Conservation (phyloP, 257 asterid species). For the Scutellaria minor region DNA sequence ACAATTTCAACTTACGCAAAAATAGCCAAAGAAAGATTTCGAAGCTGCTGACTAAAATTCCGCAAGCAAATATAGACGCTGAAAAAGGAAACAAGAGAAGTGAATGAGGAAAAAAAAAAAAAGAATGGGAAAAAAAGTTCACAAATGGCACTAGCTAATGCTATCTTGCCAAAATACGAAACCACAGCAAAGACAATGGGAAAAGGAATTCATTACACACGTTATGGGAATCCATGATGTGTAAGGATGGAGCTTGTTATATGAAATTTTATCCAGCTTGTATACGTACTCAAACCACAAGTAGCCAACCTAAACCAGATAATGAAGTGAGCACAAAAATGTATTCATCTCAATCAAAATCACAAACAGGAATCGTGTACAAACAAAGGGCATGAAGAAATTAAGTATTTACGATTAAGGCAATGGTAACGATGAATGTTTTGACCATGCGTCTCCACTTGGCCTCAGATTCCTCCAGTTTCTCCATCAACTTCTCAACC, state of each 20-base stretch:
- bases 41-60: slow-evolving; percentile 80
- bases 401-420: slow-evolving; percentile 51
- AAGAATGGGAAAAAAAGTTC: neutral
- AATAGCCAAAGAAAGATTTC: slow-evolving; percentile 75
- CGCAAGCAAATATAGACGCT: slow-evolving; percentile 81
- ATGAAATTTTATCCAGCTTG: slow-evolving; percentile 79
- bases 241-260: slow-evolving; percentile 91
- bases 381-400: slow-evolving; percentile 5
- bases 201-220: slow-evolving; percentile 44
- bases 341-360: slow-evolving; percentile 14
- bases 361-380: slow-evolving; percentile 1
- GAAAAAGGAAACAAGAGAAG: slow-evolving; percentile 33
- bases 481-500: slow-evolving; percentile 94
- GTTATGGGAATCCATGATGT: slow-evolving; percentile 96
- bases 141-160: slow-evolving; percentile 6
- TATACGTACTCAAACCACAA: slow-evolving; percentile 78
- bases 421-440: slow-evolving; percentile 51
- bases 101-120: slow-evolving; percentile 34
- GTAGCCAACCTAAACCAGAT: slow-evolving; percentile 54
- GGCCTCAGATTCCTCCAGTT: slow-evolving; percentile 76
- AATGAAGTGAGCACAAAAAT: slow-evolving; percentile 25
- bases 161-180: slow-evolving; percentile 12
- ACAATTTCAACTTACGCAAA: slow-evolving; percentile 68
- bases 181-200: slow-evolving; percentile 12
- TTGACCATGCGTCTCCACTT: slow-evolving; percentile 67